These are phyloP conservation scores for Lactarius pseudohatsudake DNA, from an alignment of 768 basidiomycete species.

Conservation along the genomic window DNA sequence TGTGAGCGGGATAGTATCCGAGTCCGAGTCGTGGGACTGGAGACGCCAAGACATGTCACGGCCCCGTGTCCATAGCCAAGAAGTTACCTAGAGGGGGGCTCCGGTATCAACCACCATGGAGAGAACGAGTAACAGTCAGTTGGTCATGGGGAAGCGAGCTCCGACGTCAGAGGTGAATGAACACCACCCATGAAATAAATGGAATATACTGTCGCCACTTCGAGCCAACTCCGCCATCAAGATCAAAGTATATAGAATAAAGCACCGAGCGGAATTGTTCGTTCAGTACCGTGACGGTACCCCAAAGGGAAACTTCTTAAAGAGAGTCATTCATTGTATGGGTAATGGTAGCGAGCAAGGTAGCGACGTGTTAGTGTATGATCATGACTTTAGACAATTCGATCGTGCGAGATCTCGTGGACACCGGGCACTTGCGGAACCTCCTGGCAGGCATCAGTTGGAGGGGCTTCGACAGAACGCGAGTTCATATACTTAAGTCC, in stretches of 20 bases:
- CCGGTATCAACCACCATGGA: not conserved
- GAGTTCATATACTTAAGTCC: not conserved
- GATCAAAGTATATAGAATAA: not conserved
- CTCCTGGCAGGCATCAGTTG: no score
- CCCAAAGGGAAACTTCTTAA: not conserved
- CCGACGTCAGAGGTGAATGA: not conserved
- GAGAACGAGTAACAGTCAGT: not conserved
- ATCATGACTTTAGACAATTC: not conserved
- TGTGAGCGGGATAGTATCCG: no score
- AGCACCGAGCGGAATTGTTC: not conserved
- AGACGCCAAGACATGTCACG: not conserved
- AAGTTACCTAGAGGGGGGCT: not conserved
- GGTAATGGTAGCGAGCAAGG: not conserved
- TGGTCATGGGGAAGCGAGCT: not conserved
- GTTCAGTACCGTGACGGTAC: not conserved
- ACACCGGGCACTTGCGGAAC: not conserved
- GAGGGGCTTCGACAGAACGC: not conserved
- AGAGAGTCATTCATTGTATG: not conserved
- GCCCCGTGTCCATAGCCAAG: not conserved
- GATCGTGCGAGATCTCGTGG: not conserved
- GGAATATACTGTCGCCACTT: not conserved
- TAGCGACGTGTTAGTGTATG: not conserved
- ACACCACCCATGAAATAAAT: not conserved
- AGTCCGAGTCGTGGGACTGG: not conserved
- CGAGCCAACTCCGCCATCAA: not conserved